Base-by-base conservation (phyloP, 805 yeast species). In the Lachancea meyersii region DNA sequence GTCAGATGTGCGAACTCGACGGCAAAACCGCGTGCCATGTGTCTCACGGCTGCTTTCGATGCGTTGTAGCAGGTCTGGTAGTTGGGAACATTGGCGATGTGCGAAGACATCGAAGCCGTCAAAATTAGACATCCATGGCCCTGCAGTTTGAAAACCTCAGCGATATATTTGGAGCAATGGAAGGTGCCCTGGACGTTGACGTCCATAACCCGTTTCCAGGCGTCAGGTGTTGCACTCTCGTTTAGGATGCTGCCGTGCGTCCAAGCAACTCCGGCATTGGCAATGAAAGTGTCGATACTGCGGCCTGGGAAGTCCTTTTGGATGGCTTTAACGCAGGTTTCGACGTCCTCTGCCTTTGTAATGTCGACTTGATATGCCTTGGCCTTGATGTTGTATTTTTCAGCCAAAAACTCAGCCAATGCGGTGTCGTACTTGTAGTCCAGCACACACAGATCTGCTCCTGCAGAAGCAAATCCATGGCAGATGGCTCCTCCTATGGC, bases 201-300 rank as follows among this genome's bases (percentile, higher is more conserved):
- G 59, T 79, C 77, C 60, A 86, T 75, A 41, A 87, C 79, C 50
- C 77, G 77, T 61, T 73, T 69, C 89, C 93, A 88, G 17, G 47
- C 45, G 52, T 77, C 79, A 40, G 70, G 73, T 23, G 57, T 49
- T 1, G 68, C 70, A 22, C 63, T 65, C 27, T 55, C 55, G 49
- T 65, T 61, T 43, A 76, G 60, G 47, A 77, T 63, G 18, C 73
- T 73, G 23, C 88, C 88, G 27, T 74, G 70, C 17, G 78, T 73
- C 94, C 94, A 86, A n/a, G 88, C 81, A 35, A 85, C 78, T 35
- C 96, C 96, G 9, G 96, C 96, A 60, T 87, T 87, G 54, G 94
- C 95, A 38, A 87, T 91, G 55, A 85, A 82, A 26, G 86, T 69
- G 63, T 87, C 95, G 51, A 87, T 77, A 48, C 77, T 76, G 43